Conservation (phyloP, 139 green algal genomes). For the Coelastrella sp. region DNA sequence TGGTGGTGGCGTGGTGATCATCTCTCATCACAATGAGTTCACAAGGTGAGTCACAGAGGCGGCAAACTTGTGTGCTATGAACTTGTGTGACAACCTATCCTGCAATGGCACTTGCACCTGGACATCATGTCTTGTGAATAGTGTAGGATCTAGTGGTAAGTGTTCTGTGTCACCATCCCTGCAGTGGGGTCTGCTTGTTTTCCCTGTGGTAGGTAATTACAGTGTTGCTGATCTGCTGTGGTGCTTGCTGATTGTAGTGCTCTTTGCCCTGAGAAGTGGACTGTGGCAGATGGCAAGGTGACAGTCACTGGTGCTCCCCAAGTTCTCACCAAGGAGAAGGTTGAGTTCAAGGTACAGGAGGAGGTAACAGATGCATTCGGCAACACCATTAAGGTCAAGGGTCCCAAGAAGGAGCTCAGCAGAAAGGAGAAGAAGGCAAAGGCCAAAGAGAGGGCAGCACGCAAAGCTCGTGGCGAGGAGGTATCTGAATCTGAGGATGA, state of each 20-base stretch:
- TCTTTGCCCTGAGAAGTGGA: conserved; percentile 90
- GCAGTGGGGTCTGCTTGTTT: too few species aligned
- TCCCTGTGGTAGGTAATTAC: too few species aligned
- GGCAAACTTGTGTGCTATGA: too few species aligned
- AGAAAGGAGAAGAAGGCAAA: conserved; percentile 93
- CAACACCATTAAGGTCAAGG: conserved; percentile 92
- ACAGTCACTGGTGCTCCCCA: conserved; percentile 56
- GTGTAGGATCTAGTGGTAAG: too few species aligned
- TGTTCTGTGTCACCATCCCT: too few species aligned
- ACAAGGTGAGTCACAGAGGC: conserved; percentile 5
- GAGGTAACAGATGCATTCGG: conserved; percentile 89
- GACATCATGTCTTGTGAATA: too few species aligned
- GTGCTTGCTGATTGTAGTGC: conserved; percentile 34
- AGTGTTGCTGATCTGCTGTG: too few species aligned
- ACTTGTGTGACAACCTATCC: background rate
- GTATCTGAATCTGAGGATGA: conserved; percentile 82
- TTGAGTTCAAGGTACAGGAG: conserved; percentile 86
- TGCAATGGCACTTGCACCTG: background rate
- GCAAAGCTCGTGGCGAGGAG: conserved; percentile 80
- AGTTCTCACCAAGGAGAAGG: conserved; percentile 69
- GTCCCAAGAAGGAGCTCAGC: conserved; percentile 88
- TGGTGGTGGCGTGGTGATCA: conserved; percentile 81
- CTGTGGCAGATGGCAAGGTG: conserved; percentile 82
- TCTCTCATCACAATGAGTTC: conserved; percentile 86
- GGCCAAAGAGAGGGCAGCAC: conserved; percentile 72